phyloP scores from a whole-genome alignment of 805 yeast genomes.

The Henningerozyma blattae region DNA sequence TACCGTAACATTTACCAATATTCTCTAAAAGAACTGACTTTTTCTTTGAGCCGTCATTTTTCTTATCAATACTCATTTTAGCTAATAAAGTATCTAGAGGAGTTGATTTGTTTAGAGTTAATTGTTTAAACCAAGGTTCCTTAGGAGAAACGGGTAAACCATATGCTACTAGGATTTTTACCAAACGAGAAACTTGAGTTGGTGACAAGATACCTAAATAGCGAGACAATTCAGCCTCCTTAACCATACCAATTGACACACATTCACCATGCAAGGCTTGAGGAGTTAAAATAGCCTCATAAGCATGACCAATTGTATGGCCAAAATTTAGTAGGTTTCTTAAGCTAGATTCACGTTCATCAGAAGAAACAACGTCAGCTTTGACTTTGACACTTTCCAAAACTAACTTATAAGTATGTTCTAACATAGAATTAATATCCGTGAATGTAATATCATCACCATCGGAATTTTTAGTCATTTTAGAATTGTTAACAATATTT shows the following conservation, averaged over 20 bases:
- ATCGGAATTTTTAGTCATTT: constrained; percentile 9
- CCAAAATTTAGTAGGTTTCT: constrained; percentile 91
- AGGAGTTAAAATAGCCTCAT: constrained; percentile 94
- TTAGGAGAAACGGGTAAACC: constrained; percentile 71
- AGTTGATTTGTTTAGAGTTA: constrained; percentile 57
- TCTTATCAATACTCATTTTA: constrained; percentile 93
- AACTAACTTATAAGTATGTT: constrained; percentile 68
- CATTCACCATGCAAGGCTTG: constrained; percentile 97
- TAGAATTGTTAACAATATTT: constrained; percentile 40
- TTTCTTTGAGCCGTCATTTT: constrained; percentile 87
- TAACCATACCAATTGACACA: constrained; percentile 92
- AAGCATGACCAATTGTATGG: constrained; percentile 96
- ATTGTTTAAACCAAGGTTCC: constrained; percentile 58
- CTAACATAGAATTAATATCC: constrained; percentile 56
- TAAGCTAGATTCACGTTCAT: constrained; percentile 91
- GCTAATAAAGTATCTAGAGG: constrained; percentile 65
- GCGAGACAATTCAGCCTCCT: constrained; percentile 92
- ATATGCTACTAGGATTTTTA: constrained; percentile 74
- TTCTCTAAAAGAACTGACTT: constrained; percentile 72
- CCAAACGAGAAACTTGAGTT: constrained; percentile 82
- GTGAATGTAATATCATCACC: constrained; percentile 32
- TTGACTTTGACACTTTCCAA: constrained; percentile 79
- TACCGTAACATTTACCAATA: constrained; percentile 84
- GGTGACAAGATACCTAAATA: constrained; percentile 82
- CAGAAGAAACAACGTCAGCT: constrained; percentile 86